Conservation (phyloP, 768 basidiomycete genomes). For the Russula sp. region DNA sequence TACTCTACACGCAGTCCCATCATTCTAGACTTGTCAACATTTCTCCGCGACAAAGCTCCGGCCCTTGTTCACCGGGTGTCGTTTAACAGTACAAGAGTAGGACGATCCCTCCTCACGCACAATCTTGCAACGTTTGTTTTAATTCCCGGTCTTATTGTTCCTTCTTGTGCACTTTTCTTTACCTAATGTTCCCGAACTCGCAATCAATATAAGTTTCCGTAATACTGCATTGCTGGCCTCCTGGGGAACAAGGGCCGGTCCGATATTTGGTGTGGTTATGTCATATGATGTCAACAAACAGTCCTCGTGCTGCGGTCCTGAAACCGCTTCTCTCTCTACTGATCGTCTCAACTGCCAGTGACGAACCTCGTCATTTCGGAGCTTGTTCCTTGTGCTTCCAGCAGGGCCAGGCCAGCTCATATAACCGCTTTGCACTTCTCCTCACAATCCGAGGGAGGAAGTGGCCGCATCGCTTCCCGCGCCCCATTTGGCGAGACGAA, state of each 20-base stretch:
- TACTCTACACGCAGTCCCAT: conserved; percentile 17
- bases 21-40: conserved; percentile 9
- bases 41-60: background rate
- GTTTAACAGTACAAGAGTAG: conserved; percentile 9
- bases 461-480: too few relatives aligned
- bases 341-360: background rate
- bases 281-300: background rate
- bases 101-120: conserved; percentile 6
- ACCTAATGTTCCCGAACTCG: background rate
- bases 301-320: background rate
- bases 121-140: conserved; percentile 6
- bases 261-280: background rate
- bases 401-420: background rate
- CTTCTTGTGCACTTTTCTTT: conserved; percentile 6
- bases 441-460: too few relatives aligned
- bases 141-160: conserved; percentile 12
- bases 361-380: background rate
- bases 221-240: background rate
- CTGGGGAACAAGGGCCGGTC: background rate
- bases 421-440: too few relatives aligned
- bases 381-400: background rate
- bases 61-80: conserved; percentile 4
- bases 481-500: too few relatives aligned
- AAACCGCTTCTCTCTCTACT: background rate
- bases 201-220: background rate